These are phyloP conservation scores for Diacronema lutheri DNA, from an alignment of 78 protist genomes.

Conservation along the genomic window DNA sequence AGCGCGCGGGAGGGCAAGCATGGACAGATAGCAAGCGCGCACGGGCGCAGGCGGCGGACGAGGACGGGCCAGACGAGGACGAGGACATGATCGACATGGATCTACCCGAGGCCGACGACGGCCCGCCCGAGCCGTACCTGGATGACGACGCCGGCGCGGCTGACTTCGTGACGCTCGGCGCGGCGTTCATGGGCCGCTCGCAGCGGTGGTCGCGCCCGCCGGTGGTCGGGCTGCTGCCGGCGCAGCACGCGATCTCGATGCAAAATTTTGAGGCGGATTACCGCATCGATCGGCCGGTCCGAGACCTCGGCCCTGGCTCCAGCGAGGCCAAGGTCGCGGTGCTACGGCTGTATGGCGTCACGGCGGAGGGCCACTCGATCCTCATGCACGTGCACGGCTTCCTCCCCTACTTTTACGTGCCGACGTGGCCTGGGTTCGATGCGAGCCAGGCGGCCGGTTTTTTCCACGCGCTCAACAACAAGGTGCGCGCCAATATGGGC, in stretches of 20 bases:
- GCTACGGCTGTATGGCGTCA: slow-evolving; percentile 93
- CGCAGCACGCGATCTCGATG: background rate
- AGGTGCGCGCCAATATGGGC: background rate
- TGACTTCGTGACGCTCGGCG: background rate
- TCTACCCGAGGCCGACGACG: background rate
- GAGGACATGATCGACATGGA: background rate
- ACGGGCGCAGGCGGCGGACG: background rate
- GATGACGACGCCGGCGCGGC: background rate
- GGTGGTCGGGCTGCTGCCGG: background rate
- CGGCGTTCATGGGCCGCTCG: background rate
- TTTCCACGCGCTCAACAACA: background rate
- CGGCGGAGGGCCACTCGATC: slow-evolving; percentile 87
- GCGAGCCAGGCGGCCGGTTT: background rate
- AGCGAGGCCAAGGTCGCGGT: slow-evolving; percentile 56
- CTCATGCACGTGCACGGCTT: slow-evolving; percentile 91
- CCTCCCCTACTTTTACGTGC: slow-evolving; percentile 91
- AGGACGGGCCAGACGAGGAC: background rate
- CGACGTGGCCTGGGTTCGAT: slow-evolving; percentile 28
- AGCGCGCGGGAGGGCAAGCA: too few species aligned
- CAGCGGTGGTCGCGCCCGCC: background rate
- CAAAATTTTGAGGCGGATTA: slow-evolving; percentile 44
- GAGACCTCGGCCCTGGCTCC: background rate
- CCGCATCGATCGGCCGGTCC: background rate
- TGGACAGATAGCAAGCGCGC: too few species aligned
- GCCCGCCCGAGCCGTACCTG: background rate